These are phyloP conservation scores for Auriscalpium microsporum DNA, from an alignment of 768 basidiomycete species.

Conservation along the genomic window DNA sequence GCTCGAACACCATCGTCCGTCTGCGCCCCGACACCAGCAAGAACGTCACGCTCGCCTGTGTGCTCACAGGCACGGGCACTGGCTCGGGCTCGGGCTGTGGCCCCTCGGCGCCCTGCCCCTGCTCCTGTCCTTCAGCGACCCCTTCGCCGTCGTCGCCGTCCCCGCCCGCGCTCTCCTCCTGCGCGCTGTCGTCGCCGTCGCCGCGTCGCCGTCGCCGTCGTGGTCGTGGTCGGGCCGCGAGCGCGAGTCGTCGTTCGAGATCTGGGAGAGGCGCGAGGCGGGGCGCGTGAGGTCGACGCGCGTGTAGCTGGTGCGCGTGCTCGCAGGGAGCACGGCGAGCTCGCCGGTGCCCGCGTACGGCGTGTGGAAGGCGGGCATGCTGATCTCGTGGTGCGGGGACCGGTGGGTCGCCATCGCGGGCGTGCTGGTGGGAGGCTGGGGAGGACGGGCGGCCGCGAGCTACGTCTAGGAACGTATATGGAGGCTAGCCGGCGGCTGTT, in stretches of 20 bases:
- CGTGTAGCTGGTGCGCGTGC: constrained; percentile 47
- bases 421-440: no score
- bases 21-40: constrained; percentile 62
- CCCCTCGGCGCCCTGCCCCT: neutral
- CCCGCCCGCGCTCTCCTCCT: constrained; percentile 3
- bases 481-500: no score
- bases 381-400: constrained; percentile 2
- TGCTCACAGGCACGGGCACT: constrained; percentile 49
- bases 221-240: neutral
- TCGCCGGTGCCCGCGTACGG: constrained; percentile 5
- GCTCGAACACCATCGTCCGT: constrained; percentile 67
- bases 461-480: no score
- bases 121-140: neutral
- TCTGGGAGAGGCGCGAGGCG: neutral
- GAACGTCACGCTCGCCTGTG: constrained; percentile 61
- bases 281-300: constrained; percentile 32
- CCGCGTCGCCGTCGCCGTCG: neutral
- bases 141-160: neutral
- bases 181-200: constrained; percentile 1
- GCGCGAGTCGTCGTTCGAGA: constrained; percentile 4
- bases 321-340: constrained; percentile 27
- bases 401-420: neutral
- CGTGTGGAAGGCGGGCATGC: constrained; percentile 8
- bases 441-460: no score
- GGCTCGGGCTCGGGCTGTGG: constrained; percentile 27